These are phyloP conservation scores for Dothideomycetes sp. DNA, from an alignment of 2,329 filamentous ascomycete species.

Conservation along the genomic window DNA sequence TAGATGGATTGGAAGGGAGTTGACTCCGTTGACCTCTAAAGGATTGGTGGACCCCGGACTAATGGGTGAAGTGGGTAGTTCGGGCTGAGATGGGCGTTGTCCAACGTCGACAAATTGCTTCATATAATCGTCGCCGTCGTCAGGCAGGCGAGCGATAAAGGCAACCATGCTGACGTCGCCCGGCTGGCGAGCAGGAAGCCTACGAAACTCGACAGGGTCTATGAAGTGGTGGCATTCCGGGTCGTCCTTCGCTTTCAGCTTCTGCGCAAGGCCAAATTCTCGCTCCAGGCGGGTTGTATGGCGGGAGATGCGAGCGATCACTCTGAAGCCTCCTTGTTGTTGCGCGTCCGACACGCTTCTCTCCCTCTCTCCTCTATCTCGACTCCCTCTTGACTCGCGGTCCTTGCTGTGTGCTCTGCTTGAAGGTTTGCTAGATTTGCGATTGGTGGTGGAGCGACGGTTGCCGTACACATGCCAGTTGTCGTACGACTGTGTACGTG, in stretches of 20 bases:
- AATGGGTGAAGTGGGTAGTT: constrained; percentile 12
- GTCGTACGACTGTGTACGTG: constrained; percentile 60
- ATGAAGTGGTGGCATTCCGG: constrained; percentile 65
- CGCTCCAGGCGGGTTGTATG: constrained; percentile 78
- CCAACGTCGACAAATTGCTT: constrained; percentile 65
- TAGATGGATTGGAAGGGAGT: constrained; percentile 48
- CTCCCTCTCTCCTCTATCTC: constrained; percentile 1
- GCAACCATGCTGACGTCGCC: constrained; percentile 66
- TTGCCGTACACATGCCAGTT: constrained; percentile 59
- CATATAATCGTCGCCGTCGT: constrained; percentile 60
- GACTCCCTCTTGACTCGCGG: neutral
- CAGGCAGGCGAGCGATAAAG: constrained; percentile 67
- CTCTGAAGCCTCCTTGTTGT: constrained; percentile 31
- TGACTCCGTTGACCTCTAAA: neutral
- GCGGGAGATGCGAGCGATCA: constrained; percentile 74
- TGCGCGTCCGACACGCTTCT: neutral
- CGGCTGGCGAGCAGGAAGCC: constrained; percentile 57
- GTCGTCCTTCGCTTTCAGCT: constrained; percentile 25
- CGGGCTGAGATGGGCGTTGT: constrained; percentile 42
- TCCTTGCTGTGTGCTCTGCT: constrained; percentile 9
- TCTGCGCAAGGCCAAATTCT: constrained; percentile 71
- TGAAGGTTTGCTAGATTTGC: constrained; percentile 7
- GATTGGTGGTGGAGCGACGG: constrained; percentile 19
- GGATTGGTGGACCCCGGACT: too few species aligned
- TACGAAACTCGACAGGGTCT: constrained; percentile 69